Conservation (phyloP, 768 basidiomycete genomes). For the Amylocystis lapponica region DNA sequence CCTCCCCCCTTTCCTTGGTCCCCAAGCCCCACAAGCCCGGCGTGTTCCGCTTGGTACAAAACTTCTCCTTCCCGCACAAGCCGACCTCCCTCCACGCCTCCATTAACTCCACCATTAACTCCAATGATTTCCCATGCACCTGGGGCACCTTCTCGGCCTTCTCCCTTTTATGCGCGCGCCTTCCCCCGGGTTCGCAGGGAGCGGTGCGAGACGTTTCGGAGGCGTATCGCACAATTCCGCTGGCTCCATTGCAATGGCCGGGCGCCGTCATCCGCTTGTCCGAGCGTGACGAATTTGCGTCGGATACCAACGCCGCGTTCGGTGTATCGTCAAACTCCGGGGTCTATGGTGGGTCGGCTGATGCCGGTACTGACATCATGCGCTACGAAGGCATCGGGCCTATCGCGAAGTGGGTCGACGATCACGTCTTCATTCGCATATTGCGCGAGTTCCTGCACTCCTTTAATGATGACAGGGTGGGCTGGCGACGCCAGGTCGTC, state of each 20-base stretch:
- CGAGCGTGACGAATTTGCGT: background rate
- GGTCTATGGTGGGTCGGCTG: constrained; percentile 3
- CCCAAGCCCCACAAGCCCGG: constrained; percentile 26
- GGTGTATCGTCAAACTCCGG: background rate
- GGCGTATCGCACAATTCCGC: constrained; percentile 31
- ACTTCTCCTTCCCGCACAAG: constrained; percentile 19
- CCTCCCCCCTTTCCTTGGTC: constrained; percentile 35
- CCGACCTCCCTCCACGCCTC: too few relatives aligned
- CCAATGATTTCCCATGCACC: constrained; percentile 31
- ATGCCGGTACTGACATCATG: constrained; percentile 13
- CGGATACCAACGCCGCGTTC: constrained; percentile 5
- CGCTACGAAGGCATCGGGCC: constrained; percentile 16
- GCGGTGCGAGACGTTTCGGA: constrained; percentile 32
- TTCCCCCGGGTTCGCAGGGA: constrained; percentile 34
- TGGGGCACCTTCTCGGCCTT: constrained; percentile 39
- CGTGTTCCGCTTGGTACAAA: constrained; percentile 28
- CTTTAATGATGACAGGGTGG: too few relatives aligned
- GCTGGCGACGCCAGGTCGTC: too few relatives aligned
- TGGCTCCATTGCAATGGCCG: constrained; percentile 31
- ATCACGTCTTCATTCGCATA: constrained; percentile 15
- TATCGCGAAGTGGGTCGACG: constrained; percentile 21
- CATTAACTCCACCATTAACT: constrained; percentile 27
- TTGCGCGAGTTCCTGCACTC: too few relatives aligned
- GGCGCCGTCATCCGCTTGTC: constrained; percentile 19
- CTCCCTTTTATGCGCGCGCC: constrained; percentile 22